phyloP scores from a whole-genome alignment of 108 stramenopile genomes.

The Skeletonema grethae region DNA sequence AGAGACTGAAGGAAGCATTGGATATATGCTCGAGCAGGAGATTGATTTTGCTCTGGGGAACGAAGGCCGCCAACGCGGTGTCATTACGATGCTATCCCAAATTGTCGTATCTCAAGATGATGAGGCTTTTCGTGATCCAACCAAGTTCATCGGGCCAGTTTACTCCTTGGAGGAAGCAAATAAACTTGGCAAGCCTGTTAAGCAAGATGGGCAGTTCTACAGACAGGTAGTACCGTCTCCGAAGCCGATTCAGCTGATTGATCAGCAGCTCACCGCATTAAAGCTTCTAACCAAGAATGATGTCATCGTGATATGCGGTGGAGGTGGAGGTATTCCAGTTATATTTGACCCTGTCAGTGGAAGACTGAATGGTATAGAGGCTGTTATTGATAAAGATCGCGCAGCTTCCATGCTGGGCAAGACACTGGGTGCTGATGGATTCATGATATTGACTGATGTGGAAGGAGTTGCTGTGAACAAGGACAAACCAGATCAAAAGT shows the following conservation, averaged over 20 bases:
- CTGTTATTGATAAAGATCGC: conserved; percentile 52
- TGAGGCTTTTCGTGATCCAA: conserved; percentile 45
- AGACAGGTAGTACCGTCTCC: conserved; percentile 31
- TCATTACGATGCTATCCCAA: conserved; percentile 45
- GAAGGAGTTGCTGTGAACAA: conserved; percentile 28
- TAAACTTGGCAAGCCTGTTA: conserved; percentile 31
- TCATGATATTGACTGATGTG: conserved; percentile 50
- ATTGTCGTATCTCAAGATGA: conserved; percentile 45
- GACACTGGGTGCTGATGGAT: conserved; percentile 37
- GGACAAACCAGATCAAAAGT: conserved; percentile 30
- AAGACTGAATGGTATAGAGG: conserved; percentile 34
- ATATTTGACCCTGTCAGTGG: conserved; percentile 11
- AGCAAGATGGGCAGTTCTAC: conserved; percentile 34
- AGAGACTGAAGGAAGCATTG: conserved; percentile 55
- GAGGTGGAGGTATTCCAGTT: conserved; percentile 38
- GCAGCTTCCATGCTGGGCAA: conserved; percentile 43
- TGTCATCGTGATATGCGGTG: conserved; percentile 42
- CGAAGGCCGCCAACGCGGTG: conserved; percentile 28
- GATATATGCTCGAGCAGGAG: conserved; percentile 50
- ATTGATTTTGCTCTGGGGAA: conserved; percentile 22
- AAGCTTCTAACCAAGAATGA: conserved; percentile 20
- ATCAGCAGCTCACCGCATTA: conserved; percentile 34
- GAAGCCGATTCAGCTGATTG: conserved; percentile 20
- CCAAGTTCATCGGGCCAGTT: conserved; percentile 50
- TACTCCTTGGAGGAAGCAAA: conserved; percentile 32